These are phyloP conservation scores for Penicillium sp. DNA, from an alignment of 2,329 filamentous ascomycete genomes.

Conservation along the genomic window DNA sequence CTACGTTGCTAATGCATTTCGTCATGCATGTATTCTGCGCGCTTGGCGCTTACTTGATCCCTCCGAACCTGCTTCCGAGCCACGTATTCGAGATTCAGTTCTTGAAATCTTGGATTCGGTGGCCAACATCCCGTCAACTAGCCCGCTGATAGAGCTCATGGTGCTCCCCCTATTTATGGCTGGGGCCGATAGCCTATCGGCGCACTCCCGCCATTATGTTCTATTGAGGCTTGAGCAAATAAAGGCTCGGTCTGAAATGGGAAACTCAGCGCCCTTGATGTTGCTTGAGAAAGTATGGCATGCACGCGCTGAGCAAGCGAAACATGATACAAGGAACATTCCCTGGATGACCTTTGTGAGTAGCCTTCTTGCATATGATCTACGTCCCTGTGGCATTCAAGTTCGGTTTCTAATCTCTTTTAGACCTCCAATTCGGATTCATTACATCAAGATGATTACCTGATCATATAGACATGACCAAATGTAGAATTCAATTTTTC, in stretches of 20 bases:
- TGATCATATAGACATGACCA: slow-evolving; percentile 29
- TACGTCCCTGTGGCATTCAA: background rate
- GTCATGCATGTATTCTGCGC: slow-evolving; percentile 33
- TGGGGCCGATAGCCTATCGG: slow-evolving; percentile 31
- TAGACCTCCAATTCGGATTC: slow-evolving; percentile 29
- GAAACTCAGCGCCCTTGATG: slow-evolving; percentile 25
- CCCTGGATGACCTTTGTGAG: slow-evolving; percentile 35
- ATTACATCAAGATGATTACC: slow-evolving; percentile 33
- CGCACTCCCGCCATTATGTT: slow-evolving; percentile 37
- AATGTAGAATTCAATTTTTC: background rate
- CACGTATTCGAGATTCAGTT: slow-evolving; percentile 33
- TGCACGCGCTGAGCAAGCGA: slow-evolving; percentile 24
- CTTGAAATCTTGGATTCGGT: slow-evolving; percentile 30
- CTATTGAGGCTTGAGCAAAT: slow-evolving; percentile 30
- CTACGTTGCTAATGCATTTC: slow-evolving; percentile 30
- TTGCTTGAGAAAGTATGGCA: slow-evolving; percentile 33
- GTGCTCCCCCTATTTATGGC: slow-evolving; percentile 37
- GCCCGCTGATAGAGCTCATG: slow-evolving; percentile 30
- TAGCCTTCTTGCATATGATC: background rate
- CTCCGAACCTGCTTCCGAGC: slow-evolving; percentile 18
- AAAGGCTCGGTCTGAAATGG: slow-evolving; percentile 30
- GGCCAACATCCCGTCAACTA: slow-evolving; percentile 26
- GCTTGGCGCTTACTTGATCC: slow-evolving; percentile 32
- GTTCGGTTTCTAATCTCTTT: slow-evolving; percentile 1
- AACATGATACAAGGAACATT: slow-evolving; percentile 28